phyloP scores from a whole-genome alignment of 106 monocot species.

The Acorus gramineus region DNA sequence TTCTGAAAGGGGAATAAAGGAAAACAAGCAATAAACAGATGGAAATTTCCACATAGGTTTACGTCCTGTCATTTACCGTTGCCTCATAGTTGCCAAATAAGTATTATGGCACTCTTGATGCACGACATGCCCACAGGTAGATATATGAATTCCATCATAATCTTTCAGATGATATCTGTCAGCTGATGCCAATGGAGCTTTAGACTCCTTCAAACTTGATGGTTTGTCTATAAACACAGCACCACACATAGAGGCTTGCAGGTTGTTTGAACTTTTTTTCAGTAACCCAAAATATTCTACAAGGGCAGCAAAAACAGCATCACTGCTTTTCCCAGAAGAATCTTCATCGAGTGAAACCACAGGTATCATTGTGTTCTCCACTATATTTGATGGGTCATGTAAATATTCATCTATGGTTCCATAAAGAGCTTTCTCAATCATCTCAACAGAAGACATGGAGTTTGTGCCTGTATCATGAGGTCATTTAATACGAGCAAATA shows the following conservation, averaged over 20 bases:
- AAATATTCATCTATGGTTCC: constrained; percentile 29
- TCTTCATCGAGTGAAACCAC: constrained; percentile 6
- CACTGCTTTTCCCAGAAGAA: constrained; percentile 10
- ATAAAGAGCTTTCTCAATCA: constrained; percentile 52
- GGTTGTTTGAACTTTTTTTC: constrained; percentile 14
- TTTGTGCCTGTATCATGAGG: constrained; percentile 8
- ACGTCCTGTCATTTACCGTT: constrained; percentile 49
- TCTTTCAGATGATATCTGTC: constrained; percentile 40
- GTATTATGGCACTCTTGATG: constrained; percentile 87
- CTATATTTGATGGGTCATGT: neutral
- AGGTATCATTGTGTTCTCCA: neutral
- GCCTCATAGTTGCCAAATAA: constrained; percentile 75
- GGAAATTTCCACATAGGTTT: neutral
- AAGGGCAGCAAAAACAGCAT: constrained; percentile 13
- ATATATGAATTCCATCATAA: constrained; percentile 92
- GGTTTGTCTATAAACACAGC: constrained; percentile 5
- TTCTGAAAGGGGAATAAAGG: too few relatives aligned
- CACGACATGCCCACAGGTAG: constrained; percentile 91
- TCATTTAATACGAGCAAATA: too few relatives aligned
- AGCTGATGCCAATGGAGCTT: constrained; percentile 1
- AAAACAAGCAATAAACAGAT: too few relatives aligned
- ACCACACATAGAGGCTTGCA: constrained; percentile 8
- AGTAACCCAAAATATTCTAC: constrained; percentile 23
- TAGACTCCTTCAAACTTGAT: neutral
- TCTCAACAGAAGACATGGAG: constrained; percentile 23